phyloP scores from a whole-genome alignment of 1,284 basidiomycete species.

The Laetiporus sulphureus region DNA sequence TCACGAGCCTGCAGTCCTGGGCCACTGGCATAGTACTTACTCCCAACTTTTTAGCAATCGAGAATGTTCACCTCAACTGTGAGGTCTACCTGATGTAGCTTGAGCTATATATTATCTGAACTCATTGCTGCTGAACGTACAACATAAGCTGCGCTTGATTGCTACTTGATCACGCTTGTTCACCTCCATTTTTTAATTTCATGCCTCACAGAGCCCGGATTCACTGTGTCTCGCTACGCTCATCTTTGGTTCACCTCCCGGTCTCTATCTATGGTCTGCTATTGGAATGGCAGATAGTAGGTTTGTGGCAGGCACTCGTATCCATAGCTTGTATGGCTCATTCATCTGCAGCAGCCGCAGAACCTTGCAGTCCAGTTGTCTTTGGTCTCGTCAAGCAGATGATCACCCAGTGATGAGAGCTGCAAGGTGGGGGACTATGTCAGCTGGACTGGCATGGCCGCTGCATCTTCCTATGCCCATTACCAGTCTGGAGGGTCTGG shows the following conservation, averaged over 20 bases:
- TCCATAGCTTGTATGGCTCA: background rate
- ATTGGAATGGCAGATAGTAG: conserved; percentile 75
- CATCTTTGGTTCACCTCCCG: conserved; percentile 87
- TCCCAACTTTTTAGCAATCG: too few species aligned
- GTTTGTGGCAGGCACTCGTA: conserved; percentile 22
- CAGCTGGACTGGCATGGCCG: conserved; percentile 94
- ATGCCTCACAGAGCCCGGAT: conserved; percentile 73
- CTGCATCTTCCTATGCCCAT: conserved; percentile 76
- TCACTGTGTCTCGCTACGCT: conserved; percentile 69
- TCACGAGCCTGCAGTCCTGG: too few species aligned
- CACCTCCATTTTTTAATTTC: background rate
- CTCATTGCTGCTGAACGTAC: too few species aligned
- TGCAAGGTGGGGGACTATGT: conserved; percentile 60
- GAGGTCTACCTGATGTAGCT: too few species aligned
- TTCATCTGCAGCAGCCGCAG: conserved; percentile 67
- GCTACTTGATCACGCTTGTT: too few species aligned
- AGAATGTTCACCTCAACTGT: too few species aligned
- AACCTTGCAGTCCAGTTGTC: conserved; percentile 80
- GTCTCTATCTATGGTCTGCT: conserved; percentile 88
- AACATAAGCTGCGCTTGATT: too few species aligned
- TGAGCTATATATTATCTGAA: too few species aligned
- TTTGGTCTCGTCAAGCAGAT: conserved; percentile 23
- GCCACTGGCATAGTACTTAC: too few species aligned
- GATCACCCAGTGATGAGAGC: conserved; percentile 21
- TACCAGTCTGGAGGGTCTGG: conserved; percentile 45